phyloP scores from a whole-genome alignment of 73 alveolate species.

The Durusdinium trenchii region DNA sequence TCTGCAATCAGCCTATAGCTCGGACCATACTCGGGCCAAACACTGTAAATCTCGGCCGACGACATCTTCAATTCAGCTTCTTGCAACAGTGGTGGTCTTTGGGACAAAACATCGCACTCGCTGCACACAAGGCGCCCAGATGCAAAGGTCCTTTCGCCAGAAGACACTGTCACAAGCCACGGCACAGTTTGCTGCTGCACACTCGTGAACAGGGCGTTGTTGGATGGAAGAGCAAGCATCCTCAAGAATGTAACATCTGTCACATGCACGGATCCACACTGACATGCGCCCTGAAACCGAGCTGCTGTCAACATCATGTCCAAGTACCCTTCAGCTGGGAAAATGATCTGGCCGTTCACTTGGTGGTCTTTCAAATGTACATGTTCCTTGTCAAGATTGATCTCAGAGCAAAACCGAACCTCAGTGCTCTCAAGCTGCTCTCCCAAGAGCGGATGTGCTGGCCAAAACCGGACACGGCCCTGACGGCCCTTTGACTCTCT shows the following conservation, averaged over 20 bases:
- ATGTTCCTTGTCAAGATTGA: background rate
- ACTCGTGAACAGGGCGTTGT: background rate
- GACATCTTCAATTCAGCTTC: background rate
- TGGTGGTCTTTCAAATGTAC: background rate
- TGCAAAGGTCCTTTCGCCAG: background rate
- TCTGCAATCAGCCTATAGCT: background rate
- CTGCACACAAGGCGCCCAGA: background rate
- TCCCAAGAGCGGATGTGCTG: background rate
- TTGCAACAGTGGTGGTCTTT: background rate
- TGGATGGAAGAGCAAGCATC: background rate
- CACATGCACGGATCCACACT: background rate
- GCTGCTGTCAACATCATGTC: conserved; percentile 20
- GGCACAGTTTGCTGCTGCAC: background rate
- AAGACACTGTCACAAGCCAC: background rate
- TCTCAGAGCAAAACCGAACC: background rate
- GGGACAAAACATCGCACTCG: background rate
- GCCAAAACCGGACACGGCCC: background rate
- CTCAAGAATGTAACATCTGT: background rate
- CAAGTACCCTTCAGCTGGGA: conserved; percentile 18
- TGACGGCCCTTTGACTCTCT: background rate
- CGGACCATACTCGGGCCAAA: background rate
- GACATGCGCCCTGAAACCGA: background rate
- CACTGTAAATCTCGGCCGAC: background rate
- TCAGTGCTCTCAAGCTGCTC: background rate
- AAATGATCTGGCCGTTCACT: background rate